Evolutionary conservation across 352 stramenopile genomes (phyloP).

Genomic region (Phytophthora crassamura): DNA sequence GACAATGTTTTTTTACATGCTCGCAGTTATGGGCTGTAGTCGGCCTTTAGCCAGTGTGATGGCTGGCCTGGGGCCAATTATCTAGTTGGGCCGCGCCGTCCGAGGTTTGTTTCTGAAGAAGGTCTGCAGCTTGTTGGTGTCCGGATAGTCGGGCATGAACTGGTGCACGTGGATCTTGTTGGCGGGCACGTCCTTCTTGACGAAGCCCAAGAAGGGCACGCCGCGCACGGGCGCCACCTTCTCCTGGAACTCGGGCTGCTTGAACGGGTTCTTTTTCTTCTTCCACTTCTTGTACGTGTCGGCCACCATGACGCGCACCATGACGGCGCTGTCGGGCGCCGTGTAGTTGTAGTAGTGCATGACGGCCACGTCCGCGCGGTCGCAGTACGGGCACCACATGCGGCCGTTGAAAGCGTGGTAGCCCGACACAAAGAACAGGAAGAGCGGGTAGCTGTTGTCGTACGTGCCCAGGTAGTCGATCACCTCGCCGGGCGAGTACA

Average conservation of each 20-base stretch:
- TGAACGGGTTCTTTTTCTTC: conserved; percentile 83
- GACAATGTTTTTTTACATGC: too few species aligned
- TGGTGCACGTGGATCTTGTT: conserved; percentile 60
- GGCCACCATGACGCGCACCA: conserved; percentile 61
- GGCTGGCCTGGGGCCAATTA: background rate
- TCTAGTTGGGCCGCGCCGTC: conserved; percentile 29
- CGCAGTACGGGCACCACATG: conserved; percentile 84
- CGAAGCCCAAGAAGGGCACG: conserved; percentile 71
- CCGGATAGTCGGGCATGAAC: conserved; percentile 68
- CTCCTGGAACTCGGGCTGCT: conserved; percentile 63
- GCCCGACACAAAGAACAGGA: conserved; percentile 81
- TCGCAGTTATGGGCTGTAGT: too few species aligned
- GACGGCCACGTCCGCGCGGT: conserved; percentile 68
- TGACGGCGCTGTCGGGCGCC: conserved; percentile 58
- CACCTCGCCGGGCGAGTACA: conserved; percentile 53
- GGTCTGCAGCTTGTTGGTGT: conserved; percentile 51
- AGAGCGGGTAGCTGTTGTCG: conserved; percentile 78
- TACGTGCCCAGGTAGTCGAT: conserved; percentile 64
- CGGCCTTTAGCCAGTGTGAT: background rate
- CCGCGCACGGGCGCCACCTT: conserved; percentile 61
- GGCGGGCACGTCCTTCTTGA: conserved; percentile 58
- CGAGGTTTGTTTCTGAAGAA: conserved; percentile 55
- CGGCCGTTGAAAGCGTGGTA: conserved; percentile 78
- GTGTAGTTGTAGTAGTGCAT: conserved; percentile 87
- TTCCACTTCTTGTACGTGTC: conserved; percentile 81